Base-by-base conservation (phyloP, 1,284 basidiomycete species). In the Irpex sp. region DNA sequence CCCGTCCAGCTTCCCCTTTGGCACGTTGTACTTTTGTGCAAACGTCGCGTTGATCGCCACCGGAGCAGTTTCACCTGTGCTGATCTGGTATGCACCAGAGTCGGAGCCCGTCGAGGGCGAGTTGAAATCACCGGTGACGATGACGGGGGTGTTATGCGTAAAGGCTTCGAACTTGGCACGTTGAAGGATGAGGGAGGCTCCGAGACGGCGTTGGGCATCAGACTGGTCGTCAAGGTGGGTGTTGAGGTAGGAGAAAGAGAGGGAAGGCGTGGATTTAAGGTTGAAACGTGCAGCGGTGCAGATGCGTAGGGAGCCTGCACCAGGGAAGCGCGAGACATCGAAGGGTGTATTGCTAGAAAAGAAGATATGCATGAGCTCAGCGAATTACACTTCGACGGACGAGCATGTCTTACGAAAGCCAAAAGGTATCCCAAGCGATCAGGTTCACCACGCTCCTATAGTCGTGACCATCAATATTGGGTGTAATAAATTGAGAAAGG, bases 51-150 rank as follows among this genome's bases (percentile, higher is more conserved):
- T 77, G 56, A 86, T 75, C 3, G 77, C 61, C 3, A 79, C 76
- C 0, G 81, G 79, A 0, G 76, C 60, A 21, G 70, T 59, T 5
- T 67, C 68, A 26, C 82, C 83, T 0, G 83, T 84, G 59, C 79
- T 74, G 62, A 85, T 81, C 37, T 76, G 72, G 70, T 86, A 86
- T 33, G 83, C 84, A 37, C 79, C 80, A 1, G 79, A 78, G 68
- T 83, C 79, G 9, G 63, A 60, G 9, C 81, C 82, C 0, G 68
- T 75, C 4, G 81, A 72, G 6, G 78, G 74, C 65, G 80, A 84
- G 67, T 86, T 86, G 68, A 86, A 84, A 70, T 86, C 84, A 0
- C 84, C 84, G 1, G 78, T 78, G 63, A 85, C 70, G 63, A 86
- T 67, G 1, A 85, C 80, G 0, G 82, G 78, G 2, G 70, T 70